Evolutionary conservation across 345 rosid species (phyloP).

Genomic region (Capsella bursapastoris): DNA sequence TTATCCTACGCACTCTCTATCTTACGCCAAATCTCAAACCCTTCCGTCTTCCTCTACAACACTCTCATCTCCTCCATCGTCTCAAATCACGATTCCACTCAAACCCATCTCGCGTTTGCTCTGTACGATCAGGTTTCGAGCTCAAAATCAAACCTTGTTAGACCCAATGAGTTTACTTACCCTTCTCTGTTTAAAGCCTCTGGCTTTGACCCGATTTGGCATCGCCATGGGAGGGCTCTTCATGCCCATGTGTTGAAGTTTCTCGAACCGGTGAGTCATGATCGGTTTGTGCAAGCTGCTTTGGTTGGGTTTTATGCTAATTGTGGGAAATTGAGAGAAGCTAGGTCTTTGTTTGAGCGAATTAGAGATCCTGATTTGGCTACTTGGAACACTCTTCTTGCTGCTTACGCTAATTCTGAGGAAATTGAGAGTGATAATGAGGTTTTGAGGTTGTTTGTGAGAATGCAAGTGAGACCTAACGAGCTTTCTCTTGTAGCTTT

Average conservation of each 20-base stretch:
- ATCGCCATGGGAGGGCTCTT: constrained; percentile 54
- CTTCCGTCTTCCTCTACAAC: constrained; percentile 65
- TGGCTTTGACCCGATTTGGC: constrained; percentile 46
- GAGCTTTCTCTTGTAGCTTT: constrained; percentile 68
- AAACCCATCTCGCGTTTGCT: constrained; percentile 53
- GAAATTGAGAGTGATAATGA: constrained; percentile 29
- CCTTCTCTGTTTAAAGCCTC: constrained; percentile 76
- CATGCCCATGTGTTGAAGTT: constrained; percentile 65
- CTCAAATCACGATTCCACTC: constrained; percentile 30
- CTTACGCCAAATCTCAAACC: constrained; percentile 55
- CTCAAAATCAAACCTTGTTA: constrained; percentile 27
- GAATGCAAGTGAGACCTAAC: constrained; percentile 65
- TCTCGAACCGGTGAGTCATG: constrained; percentile 48
- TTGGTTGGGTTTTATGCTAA: constrained; percentile 62
- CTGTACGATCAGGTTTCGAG: constrained; percentile 49
- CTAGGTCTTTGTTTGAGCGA: constrained; percentile 57
- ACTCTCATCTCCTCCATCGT: constrained; percentile 59
- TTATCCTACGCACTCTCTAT: constrained; percentile 54
- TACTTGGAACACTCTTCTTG: constrained; percentile 64
- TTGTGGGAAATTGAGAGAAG: constrained; percentile 53
- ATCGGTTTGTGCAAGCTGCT: constrained; percentile 59
- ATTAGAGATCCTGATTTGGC: constrained; percentile 64
- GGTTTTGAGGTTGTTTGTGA: constrained; percentile 50
- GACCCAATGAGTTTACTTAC: constrained; percentile 62
- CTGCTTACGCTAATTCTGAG: constrained; percentile 53